Conservation (phyloP, 2,329 filamentous ascomycete genomes). For the Chalara sp. region DNA sequence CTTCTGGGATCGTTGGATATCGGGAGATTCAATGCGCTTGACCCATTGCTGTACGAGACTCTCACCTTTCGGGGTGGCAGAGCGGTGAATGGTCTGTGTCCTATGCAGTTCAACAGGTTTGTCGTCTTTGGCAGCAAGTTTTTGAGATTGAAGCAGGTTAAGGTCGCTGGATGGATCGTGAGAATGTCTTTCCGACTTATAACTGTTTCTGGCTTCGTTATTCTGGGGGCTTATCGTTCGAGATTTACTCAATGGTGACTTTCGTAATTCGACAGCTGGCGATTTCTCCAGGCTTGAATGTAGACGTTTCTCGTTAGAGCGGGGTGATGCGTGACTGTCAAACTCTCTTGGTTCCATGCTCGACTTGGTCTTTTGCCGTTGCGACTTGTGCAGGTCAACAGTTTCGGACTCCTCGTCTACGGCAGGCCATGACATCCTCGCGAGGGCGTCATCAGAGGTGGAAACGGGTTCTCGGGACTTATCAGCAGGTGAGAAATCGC, state of each 20-base stretch:
- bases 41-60: conserved; percentile 18
- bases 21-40: conserved; percentile 19
- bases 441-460: conserved; percentile 28
- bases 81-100: conserved; percentile 12
- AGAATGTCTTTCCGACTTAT: no score
- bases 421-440: conserved; percentile 31
- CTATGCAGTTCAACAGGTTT: background rate
- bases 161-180: background rate
- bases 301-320: conserved; percentile 7
- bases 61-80: conserved; percentile 5
- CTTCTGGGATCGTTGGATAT: conserved; percentile 8
- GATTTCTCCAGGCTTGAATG: background rate
- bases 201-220: background rate
- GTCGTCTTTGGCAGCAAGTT: background rate
- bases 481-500: conserved; percentile 33
- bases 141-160: conserved; percentile 12
- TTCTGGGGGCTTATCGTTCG: background rate
- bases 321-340: background rate
- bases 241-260: background rate
- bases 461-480: conserved; percentile 21
- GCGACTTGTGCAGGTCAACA: conserved; percentile 32
- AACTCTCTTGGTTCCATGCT: background rate
- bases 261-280: background rate
- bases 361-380: conserved; percentile 13
- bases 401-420: conserved; percentile 39